Evolutionary conservation across 139 green algal species (phyloP), one percentile per base, ranked within the genome.

Genomic region (Chlamydomonas sp.): DNA sequence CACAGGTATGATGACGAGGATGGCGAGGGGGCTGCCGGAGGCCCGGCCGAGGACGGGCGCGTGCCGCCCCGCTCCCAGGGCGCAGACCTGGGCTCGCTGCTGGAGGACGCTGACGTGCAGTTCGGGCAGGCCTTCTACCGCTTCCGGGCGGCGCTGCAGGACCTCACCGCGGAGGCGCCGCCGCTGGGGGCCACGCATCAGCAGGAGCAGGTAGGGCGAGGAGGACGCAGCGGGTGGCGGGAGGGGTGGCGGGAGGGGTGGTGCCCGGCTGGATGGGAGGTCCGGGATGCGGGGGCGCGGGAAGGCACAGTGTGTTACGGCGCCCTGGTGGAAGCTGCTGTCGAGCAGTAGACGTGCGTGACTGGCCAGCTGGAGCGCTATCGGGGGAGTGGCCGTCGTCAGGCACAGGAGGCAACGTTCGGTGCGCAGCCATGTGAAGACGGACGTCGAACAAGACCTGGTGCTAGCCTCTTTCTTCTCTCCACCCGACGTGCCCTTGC

Each of bases 71-170:
- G 81, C 31, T 90, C 86, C 57, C 76, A 89, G 57, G 90, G 90
- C 0, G 90, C 90, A 49, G 90, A 92, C 83, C 73, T 90, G 2
- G 90, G 68, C 64, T 63, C 68, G 71, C 31, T 92, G 72, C 83
- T 92, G 71, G 78, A 69, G 66, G 90, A 90, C 18, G 64, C 61
- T 15, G 82, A 90, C 14, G 76, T 87, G 57, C 81, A 90, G 62
- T 92, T 90, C 78, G 80, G 67, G 2, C 89, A 92, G 68, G 83
- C 86, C 3, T 86, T 85, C 72, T 90, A 78, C 78, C 74, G 90
- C 16, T 89, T 90, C 64, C 64, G 78, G 1, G 58, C 77, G 15
- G 58, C 57, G 84, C 63, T 83, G 1, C 74, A 88, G 67, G 84
- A 83, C 63, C 5, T 83, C 12, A 49, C 57, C 2, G 17, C 83